Evolutionary conservation across 805 yeast genomes (phyloP), one percentile per base, ranked within the genome.

Genomic region (Kazachstania kunashirensis): DNA sequence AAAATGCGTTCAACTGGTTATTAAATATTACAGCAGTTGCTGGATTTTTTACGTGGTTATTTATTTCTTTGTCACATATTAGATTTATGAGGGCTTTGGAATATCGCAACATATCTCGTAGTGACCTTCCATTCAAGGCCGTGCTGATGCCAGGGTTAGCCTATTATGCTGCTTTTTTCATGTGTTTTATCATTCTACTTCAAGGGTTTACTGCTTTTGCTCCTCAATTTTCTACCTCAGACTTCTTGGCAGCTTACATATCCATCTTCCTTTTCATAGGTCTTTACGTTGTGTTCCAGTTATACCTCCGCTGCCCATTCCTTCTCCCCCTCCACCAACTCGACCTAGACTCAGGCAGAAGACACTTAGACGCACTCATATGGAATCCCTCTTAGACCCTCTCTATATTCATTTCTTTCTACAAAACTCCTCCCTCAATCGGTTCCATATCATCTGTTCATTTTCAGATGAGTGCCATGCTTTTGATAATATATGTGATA

Each of bases 1-100:
- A 55, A 28, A 66, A 69, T 3, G 86, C 77, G 21, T 81, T 81
- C 62, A 63, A 70, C 51, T 81, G 88, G 88, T 65, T 81, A 41
- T 61, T 79, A 46, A 79, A 79, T 56, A 79, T 81, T 48, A 72
- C 84, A n/a, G 82, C 83, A 20, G 79, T 79, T 33, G 78, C 86
- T 9, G 88, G 88, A 41, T 67, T 80, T 46, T 76, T 79, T 47
- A 70, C 83, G 13, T 79, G 88, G 88, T 69, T 75, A 33, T 71
- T 75, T 54, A 79, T 80, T 42, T 67, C 77, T 20, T 57, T 71
- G 31, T 65, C 81, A 3, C 88, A 79, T 58, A 60, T 81, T 39
- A 66, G 88, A 55, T 81, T 80, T 61, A 80, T 80, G 78, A 57
- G 65, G 28, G 77, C 79, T 24, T 61, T 84, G 48, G 71, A 69